These are phyloP conservation scores for Penicillium capsulatum DNA, from an alignment of 2,329 filamentous ascomycete species.

Conservation along the genomic window DNA sequence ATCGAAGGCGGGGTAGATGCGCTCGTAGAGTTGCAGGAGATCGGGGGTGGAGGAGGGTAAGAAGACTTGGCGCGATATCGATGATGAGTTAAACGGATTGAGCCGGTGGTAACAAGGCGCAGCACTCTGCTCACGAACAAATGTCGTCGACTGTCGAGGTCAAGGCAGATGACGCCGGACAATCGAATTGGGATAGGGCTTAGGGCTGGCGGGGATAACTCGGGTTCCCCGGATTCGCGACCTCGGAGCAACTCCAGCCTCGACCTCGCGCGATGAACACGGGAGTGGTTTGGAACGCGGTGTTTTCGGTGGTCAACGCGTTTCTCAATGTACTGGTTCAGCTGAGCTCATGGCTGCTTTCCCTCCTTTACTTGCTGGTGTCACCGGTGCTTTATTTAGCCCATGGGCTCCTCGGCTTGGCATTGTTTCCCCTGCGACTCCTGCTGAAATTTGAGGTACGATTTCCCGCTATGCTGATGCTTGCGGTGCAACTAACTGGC, in stretches of 20 bases:
- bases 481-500: constrained; percentile 1
- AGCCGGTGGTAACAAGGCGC: too few relatives aligned
- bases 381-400: constrained; percentile 49
- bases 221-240: constrained; percentile 19
- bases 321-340: constrained; percentile 9
- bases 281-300: background rate
- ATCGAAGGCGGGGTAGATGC: constrained; percentile 34
- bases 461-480: background rate
- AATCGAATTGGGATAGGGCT: constrained; percentile 21
- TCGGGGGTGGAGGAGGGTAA: constrained; percentile 7
- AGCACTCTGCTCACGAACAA: too few relatives aligned
- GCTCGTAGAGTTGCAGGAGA: constrained; percentile 1
- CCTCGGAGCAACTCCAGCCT: background rate
- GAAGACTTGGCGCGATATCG: constrained; percentile 7
- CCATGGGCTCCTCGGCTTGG: constrained; percentile 38
- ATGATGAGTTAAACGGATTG: constrained; percentile 14
- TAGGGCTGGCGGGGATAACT: constrained; percentile 18
- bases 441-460: constrained; percentile 55
- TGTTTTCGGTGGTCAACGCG: constrained; percentile 8
- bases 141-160: constrained; percentile 3
- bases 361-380: constrained; percentile 39
- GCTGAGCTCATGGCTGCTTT: constrained; percentile 18
- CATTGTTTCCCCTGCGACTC: constrained; percentile 49
- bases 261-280: background rate
- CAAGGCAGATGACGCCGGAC: constrained; percentile 20